Evolutionary conservation across 306 rosid genomes (phyloP).

Genomic region (Cucumis hystrix): DNA sequence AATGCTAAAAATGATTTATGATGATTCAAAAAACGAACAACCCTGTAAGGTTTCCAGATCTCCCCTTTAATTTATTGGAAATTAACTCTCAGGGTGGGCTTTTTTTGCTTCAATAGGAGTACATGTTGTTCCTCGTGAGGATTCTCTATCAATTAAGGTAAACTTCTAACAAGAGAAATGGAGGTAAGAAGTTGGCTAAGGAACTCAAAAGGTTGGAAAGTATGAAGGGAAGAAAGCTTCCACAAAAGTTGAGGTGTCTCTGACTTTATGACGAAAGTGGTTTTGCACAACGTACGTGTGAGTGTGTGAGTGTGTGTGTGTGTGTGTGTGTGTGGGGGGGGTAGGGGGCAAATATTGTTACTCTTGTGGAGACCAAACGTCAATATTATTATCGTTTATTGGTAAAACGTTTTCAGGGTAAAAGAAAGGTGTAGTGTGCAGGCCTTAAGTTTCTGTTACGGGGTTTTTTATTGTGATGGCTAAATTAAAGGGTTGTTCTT

Average conservation of each 20-base stretch:
- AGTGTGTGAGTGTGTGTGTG: too few relatives aligned
- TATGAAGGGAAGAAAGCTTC: too few relatives aligned
- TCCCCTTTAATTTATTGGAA: not conserved
- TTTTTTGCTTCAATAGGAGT: not conserved
- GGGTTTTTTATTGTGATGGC: not conserved
- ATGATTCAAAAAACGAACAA: not conserved
- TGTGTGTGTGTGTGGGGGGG: too few relatives aligned
- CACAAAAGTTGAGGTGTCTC: too few relatives aligned
- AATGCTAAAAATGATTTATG: not conserved
- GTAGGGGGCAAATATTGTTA: not conserved
- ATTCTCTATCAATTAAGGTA: too few relatives aligned
- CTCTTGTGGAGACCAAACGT: not conserved
- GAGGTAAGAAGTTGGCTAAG: too few relatives aligned
- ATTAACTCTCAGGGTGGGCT: not conserved
- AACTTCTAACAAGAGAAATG: too few relatives aligned
- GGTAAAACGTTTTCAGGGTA: not conserved
- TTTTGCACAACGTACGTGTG: too few relatives aligned
- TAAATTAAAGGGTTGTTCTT: not conserved
- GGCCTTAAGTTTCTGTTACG: not conserved
- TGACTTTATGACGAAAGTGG: too few relatives aligned
- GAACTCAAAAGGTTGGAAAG: too few relatives aligned
- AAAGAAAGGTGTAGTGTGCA: not conserved
- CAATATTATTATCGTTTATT: not conserved
- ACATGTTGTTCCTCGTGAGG: not conserved
- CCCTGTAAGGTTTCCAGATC: not conserved